Evolutionary conservation across 345 rosid species (phyloP), one percentile per base, ranked within the genome.

Genomic region (Dipteronia sinensis): DNA sequence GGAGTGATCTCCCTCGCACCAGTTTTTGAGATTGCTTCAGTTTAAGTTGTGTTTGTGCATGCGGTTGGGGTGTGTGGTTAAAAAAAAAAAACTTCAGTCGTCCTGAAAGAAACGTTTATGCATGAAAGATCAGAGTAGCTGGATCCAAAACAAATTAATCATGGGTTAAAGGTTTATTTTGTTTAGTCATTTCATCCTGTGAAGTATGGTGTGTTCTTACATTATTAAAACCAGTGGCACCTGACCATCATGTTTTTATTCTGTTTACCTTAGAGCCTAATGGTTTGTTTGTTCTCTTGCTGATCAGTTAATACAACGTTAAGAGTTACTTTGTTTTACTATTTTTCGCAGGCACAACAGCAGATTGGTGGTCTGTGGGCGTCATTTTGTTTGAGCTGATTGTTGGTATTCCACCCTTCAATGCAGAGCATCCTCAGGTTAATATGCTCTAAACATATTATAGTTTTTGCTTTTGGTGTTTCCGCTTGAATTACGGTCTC

Each of bases 351-450:
- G 99, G 94, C 81, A 89, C 92, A 83, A 90, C 96, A 74, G 99
- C 99, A 6, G 99, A 97, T 90, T 97, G 99, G 99, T 97, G 99
- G 99, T 97, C 99, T 67, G 98, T 97, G 75, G 99, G 98, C 55
- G 86, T 97, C 86, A 87, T 97, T 86, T 84, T 94, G 69, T 97
- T 93, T 84, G 99, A 97, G 75, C 75, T 94, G 83, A 89, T 97
- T 77, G 97, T 97, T 72, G 99, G 99, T 75, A 94, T 94, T 83
- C 99, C 99, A 69, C 99, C 99, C 61, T 97, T 97, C 79, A 97
- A 93, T 83, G 99, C 99, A 1, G 99, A 97, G 84, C 92, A 90
- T 85, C 97, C 97, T 25, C 94, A 89, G 91, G 97, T 90, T 76
- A 69, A 19, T 42, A 61, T 62, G 2, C 51, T 78, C 72, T 82